Conservation (phyloP, 164 flowering plant genomes). For the Cinnamomum chago region DNA sequence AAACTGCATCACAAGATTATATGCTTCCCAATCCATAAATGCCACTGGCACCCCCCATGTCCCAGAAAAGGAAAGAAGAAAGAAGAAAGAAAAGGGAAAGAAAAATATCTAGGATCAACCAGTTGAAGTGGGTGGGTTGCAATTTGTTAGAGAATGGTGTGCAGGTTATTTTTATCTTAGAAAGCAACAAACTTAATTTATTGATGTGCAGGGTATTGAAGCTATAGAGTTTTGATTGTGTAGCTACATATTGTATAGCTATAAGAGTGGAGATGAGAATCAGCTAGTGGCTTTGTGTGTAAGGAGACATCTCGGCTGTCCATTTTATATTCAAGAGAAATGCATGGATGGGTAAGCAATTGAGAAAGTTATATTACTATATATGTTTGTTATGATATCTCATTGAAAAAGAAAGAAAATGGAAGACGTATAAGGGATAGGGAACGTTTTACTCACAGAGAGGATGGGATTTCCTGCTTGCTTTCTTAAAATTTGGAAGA, state of each 20-base stretch:
- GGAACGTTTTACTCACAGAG: constrained; percentile 6
- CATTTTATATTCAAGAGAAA: constrained; percentile 1
- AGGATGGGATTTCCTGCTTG: not conserved
- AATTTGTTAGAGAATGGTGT: constrained; percentile 11
- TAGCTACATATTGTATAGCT: constrained; percentile 29
- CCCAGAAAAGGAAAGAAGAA: constrained; percentile 5
- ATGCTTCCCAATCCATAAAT: constrained; percentile 44
- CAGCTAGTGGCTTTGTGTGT: constrained; percentile 42
- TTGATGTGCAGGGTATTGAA: constrained; percentile 56
- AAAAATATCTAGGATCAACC: constrained; percentile 33
- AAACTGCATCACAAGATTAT: constrained; percentile 24
- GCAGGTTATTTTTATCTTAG: too few relatives aligned
- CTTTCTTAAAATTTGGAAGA: not conserved
- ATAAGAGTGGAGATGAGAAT: constrained; percentile 28
- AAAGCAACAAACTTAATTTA: not conserved
- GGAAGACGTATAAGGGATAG: not conserved
- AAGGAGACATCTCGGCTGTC: constrained; percentile 1
- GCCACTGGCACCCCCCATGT: constrained; percentile 42
- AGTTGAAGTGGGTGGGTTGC: constrained; percentile 35
- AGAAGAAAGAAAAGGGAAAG: constrained; percentile 11
- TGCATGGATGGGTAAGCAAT: not conserved
- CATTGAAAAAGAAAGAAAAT: not conserved
- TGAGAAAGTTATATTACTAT: not conserved
- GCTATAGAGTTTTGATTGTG: constrained; percentile 21
- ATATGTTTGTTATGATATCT: not conserved